Evolutionary conservation across 805 yeast genomes (phyloP).

Genomic region (Suhomyces sp.): DNA sequence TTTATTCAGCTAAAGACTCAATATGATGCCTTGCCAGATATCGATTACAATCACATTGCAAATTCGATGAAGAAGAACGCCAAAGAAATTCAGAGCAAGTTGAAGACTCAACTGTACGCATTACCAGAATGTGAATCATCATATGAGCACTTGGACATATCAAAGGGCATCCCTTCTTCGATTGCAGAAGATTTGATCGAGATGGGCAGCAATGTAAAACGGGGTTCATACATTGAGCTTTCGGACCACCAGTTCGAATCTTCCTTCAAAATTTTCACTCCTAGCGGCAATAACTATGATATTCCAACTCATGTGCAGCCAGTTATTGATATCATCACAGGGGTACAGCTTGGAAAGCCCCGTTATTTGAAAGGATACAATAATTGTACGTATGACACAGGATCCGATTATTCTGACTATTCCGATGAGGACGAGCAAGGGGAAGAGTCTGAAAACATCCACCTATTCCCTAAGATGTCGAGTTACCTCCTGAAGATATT

Average conservation of each 20-base stretch:
- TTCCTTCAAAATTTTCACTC: constrained; percentile 41
- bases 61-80: constrained; percentile 26
- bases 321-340: background rate
- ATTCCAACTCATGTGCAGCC: background rate
- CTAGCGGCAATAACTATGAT: constrained; percentile 35
- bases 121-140: constrained; percentile 31
- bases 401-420: background rate
- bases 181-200: constrained; percentile 45
- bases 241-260: constrained; percentile 43
- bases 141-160: constrained; percentile 38
- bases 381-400: constrained; percentile 2
- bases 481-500: background rate
- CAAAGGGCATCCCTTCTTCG: constrained; percentile 46
- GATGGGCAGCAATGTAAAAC: constrained; percentile 46
- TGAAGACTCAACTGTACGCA: constrained; percentile 17
- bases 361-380: background rate
- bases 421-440: background rate
- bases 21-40: constrained; percentile 35
- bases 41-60: constrained; percentile 21
- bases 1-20: constrained; percentile 44
- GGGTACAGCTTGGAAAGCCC: background rate
- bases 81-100: constrained; percentile 18
- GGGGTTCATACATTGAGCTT: constrained; percentile 52
- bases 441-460: background rate
- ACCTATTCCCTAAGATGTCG: background rate